Evolutionary conservation across 306 rosid species (phyloP).

Genomic region (Cicer pinnatifidum): DNA sequence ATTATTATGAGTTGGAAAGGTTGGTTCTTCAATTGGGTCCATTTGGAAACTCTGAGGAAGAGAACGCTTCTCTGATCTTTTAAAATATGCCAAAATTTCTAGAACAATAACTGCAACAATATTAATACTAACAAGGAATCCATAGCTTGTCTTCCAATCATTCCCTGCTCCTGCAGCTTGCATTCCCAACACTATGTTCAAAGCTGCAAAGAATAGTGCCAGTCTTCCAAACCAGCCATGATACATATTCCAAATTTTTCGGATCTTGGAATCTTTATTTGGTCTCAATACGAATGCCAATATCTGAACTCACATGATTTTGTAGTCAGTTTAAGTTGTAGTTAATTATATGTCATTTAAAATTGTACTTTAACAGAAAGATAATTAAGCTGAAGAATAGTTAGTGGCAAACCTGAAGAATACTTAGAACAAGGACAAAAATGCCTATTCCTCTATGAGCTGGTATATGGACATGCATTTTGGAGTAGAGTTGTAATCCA

Average conservation of each 20-base stretch:
- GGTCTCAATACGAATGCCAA: slow-evolving; percentile 85
- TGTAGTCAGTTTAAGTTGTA: slow-evolving; percentile 38
- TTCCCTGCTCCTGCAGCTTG: slow-evolving; percentile 76
- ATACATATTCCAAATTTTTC: slow-evolving; percentile 88
- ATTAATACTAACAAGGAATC: slow-evolving; percentile 71
- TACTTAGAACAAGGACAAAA: slow-evolving; percentile 77
- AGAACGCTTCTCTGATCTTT: slow-evolving; percentile 59
- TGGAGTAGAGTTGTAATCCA: slow-evolving; percentile 76
- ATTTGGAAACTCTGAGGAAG: slow-evolving; percentile 67
- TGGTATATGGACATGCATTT: slow-evolving; percentile 66
- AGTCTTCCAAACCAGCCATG: slow-evolving; percentile 92
- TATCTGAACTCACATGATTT: slow-evolving; percentile 58
- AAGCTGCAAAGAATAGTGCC: slow-evolving; percentile 82
- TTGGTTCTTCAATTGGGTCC: slow-evolving; percentile 55
- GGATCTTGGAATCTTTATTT: slow-evolving; percentile 66
- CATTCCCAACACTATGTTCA: slow-evolving; percentile 90
- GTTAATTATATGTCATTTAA: slow-evolving; percentile 26
- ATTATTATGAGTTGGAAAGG: slow-evolving; percentile 38
- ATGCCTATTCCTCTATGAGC: slow-evolving; percentile 93
- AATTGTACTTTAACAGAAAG: background rate
- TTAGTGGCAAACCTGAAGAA: slow-evolving; percentile 79
- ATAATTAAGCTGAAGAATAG: background rate
- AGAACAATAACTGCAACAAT: slow-evolving; percentile 66
- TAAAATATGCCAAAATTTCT: slow-evolving; percentile 74
- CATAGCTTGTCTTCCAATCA: slow-evolving; percentile 84